These are phyloP conservation scores for Melastoma malabathricum DNA, from an alignment of 345 rosid species.

Conservation along the genomic window DNA sequence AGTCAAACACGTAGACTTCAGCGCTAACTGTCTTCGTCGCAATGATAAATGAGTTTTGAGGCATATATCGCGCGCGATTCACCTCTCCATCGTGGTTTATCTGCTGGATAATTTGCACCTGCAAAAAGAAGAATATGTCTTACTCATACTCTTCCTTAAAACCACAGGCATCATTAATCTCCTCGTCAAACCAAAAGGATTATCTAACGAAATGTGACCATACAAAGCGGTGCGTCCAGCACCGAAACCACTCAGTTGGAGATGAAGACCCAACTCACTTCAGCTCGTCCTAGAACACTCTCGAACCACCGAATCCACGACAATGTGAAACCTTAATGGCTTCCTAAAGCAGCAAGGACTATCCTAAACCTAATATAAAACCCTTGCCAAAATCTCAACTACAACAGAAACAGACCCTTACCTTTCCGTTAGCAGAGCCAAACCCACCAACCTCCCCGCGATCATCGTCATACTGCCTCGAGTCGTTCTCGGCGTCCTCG, in stretches of 20 bases:
- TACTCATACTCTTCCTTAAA: neutral
- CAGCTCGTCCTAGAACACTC: too few relatives aligned
- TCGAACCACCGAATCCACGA: too few relatives aligned
- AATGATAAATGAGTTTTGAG: conserved; percentile 77
- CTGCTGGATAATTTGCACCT: conserved; percentile 97
- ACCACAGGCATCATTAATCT: neutral
- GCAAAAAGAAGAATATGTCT: neutral
- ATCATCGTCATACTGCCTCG: conserved; percentile 89
- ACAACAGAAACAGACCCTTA: conserved; percentile 6
- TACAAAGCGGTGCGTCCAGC: too few relatives aligned
- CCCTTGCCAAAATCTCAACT: neutral
- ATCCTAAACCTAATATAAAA: neutral
- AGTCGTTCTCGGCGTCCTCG: conserved; percentile 77
- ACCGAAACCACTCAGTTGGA: too few relatives aligned
- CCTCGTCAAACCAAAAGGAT: neutral
- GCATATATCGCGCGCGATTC: conserved; percentile 96
- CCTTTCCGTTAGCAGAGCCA: conserved; percentile 89
- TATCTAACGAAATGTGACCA: neutral
- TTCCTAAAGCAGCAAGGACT: too few relatives aligned
- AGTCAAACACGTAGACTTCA: conserved; percentile 90
- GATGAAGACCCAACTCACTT: too few relatives aligned
- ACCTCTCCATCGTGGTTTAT: conserved; percentile 97
- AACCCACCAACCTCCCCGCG: conserved; percentile 72
- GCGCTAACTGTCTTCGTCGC: conserved; percentile 96
- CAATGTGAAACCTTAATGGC: too few relatives aligned